Evolutionary conservation across 2,329 filamentous ascomycete species (phyloP), one percentile per base, ranked within the genome.

Genomic region (Phyllosticta citrichinensis): DNA sequence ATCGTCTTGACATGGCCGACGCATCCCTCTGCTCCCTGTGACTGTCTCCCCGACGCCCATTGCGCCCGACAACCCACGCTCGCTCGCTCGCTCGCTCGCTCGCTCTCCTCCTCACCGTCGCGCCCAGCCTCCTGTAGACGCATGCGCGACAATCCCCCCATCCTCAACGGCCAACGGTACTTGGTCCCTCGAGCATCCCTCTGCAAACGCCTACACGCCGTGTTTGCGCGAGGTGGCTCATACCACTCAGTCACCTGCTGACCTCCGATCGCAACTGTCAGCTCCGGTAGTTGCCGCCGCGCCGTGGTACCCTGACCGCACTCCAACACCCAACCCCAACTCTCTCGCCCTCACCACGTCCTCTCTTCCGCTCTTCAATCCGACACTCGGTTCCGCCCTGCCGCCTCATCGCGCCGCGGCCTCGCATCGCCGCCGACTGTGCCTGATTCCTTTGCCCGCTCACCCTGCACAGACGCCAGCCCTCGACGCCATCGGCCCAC

Each of bases 211-310:
- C 54, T 55, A 47, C 57, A 20, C 54, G 47, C 55, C 27, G 59
- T 55, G 14, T 47, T 58, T 55, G 60, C 60, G 60, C 60, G 50
- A 54, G 55, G 60, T 51, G 60, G 56, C 50, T 47, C 24, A 35
- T 62, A 50, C 50, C 50, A 58, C 27, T 52, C 60, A 55, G 60
- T 62, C 60, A 55, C 56, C 60, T 62, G 60, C 55, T 62, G 60
- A 62, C 60, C 54, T 57, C 60, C 60, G 60, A 62, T 65, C 66
- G 64, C 65, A 47, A 47, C 65, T 62, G 63, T 64, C 66, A 63
- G 64, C 65, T 64, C 66, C 68, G 68, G 65, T 66, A 69, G 63
- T 64, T 68, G 66, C 63, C 66, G 66, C 64, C 58, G 62, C 63
- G 63, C 64, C 50, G 55, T 57, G 55, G 52, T 62, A 62, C 60